Evolutionary conservation across 805 yeast species (phyloP), one percentile per base, ranked within the genome.

Genomic region (Candida nanaspora): DNA sequence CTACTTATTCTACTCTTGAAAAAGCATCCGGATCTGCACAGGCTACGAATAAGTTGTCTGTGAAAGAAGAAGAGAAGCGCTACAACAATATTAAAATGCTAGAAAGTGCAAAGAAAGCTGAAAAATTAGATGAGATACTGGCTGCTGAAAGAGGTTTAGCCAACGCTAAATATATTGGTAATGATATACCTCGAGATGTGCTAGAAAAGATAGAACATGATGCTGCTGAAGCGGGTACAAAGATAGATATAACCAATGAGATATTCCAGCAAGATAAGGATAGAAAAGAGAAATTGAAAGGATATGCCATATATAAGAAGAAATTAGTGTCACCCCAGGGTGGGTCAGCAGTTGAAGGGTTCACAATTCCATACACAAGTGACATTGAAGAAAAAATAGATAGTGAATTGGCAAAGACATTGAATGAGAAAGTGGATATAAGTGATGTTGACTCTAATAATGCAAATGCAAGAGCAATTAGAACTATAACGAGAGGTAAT

Each of bases 401-500:
- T 55, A 68, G 75, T 20, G 77, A 75, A 51, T 65, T 77, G 46
- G 86, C 86, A 0, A 70, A 68, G 18, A 57, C 64, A 44, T 58
- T 76, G 46, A 72, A 76, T 50, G 75, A 72, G 46, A 69, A 73
- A 11, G 74, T 80, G 33, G 68, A 66, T 33, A 67, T 74, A 39
- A 78, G 85, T 2, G 74, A 71, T 22, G 60, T 80, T 16, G 80
- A 78, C 46, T 63, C 78, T 15, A 76, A 76, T 49, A 59, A 59
- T 22, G 61, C 63, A 8, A 74, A 73, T 39, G 73, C 78, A 33
- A 65, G 88, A 40, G 81, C 78, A n/a, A 68, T 82, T 15, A 74
- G 83, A 46, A 81, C 86, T 5, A 70, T 84, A 30, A 80, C 86
- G 2, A 65, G 88, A 46, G 89, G 89, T 2, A 69, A 72, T 46